phyloP scores from a whole-genome alignment of 176 grass and related monocot species.

The Tillandsia fasciculata region DNA sequence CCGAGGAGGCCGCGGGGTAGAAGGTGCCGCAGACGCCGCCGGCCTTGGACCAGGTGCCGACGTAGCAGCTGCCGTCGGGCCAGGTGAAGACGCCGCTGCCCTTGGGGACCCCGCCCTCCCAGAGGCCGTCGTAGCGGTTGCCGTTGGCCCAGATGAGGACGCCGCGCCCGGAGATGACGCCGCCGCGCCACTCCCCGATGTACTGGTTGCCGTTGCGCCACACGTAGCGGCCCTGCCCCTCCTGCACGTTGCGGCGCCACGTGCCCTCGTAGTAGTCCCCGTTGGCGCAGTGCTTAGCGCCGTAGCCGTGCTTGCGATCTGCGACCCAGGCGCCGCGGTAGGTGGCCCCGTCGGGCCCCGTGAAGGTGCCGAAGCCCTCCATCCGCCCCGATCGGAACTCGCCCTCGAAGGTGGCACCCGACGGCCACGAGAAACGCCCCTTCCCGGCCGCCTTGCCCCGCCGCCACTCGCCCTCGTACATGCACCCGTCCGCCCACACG shows the following conservation, averaged over 20 bases:
- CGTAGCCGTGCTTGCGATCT: conserved; percentile 62
- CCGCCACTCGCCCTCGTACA: conserved; percentile 87
- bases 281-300: conserved; percentile 75
- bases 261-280: conserved; percentile 93
- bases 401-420: conserved; percentile 77
- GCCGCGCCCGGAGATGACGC: conserved; percentile 82
- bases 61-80: conserved; percentile 82
- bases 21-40: conserved; percentile 64
- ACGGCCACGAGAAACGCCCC: conserved; percentile 88
- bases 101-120: conserved; percentile 77
- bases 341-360: conserved; percentile 52
- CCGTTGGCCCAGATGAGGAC: conserved; percentile 88
- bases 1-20: conserved; percentile 41
- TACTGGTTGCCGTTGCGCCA: conserved; percentile 95
- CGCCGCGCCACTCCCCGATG: conserved; percentile 80
- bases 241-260: conserved; percentile 81
- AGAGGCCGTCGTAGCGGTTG: conserved; percentile 82
- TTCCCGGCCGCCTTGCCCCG: conserved; percentile 72
- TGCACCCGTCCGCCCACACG: conserved; percentile 75
- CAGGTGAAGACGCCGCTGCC: conserved; percentile 77
- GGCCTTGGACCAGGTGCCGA: conserved; percentile 57
- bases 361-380: conserved; percentile 74
- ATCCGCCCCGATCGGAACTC: conserved; percentile 80
- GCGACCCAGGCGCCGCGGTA: conserved; percentile 76
- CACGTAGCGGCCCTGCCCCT: conserved; percentile 81